Percentiles rank a stretch among this genome's conserved stretches.
These are phyloP conservation scores for Eimeria acervulina DNA, from an alignment of 169 alveolate genomes.

Conservation along the genomic window DNA sequence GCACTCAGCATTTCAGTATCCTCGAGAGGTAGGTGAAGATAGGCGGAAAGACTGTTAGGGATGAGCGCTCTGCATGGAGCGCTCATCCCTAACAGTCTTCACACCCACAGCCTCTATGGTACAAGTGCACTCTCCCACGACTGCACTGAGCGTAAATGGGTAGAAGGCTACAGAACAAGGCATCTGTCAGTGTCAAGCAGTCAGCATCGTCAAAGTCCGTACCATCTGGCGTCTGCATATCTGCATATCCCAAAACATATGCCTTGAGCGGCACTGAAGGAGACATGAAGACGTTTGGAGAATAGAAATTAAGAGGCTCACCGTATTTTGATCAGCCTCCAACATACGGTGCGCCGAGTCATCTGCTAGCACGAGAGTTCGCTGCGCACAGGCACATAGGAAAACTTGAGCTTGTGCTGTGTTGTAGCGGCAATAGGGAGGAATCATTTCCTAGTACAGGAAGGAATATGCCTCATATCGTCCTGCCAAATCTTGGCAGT, in stretches of 20 bases:
- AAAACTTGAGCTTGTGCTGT: not conserved
- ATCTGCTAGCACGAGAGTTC: not conserved
- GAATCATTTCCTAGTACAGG: not conserved
- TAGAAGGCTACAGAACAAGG: not conserved
- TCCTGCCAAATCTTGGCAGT: not conserved
- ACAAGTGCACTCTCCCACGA: not conserved
- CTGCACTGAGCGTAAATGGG: not conserved
- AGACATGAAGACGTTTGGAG: not conserved
- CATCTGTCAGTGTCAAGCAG: not conserved
- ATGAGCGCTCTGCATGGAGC: not conserved
- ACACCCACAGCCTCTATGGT: not conserved
- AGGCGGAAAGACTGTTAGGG: not conserved
- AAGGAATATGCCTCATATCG: not conserved
- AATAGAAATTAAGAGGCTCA: not conserved
- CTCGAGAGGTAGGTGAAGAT: not conserved
- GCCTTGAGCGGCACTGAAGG: not conserved
- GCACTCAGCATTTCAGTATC: not conserved
- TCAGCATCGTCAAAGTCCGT: not conserved
- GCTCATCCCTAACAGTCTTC: not conserved
- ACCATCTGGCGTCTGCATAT: not conserved
- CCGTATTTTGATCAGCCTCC: not conserved
- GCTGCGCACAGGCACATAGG: not conserved
- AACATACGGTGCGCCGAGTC: not conserved
- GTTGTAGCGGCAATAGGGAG: not conserved
- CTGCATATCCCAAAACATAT: not conserved